Conservation (phyloP, 768 basidiomycete species). For the Pisolithus sp. region DNA sequence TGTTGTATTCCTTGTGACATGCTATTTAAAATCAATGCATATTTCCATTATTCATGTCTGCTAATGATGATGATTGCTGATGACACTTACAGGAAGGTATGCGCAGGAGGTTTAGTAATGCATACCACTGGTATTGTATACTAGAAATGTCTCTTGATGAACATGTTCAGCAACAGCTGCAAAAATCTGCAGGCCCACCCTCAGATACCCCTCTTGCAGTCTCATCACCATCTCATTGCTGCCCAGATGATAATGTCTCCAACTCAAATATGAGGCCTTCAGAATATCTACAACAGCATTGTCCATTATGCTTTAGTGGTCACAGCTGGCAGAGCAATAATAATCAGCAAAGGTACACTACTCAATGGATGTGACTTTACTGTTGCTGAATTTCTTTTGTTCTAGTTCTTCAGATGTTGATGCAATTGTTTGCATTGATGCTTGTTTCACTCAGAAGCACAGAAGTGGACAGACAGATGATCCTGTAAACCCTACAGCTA, state of each 20-base stretch:
- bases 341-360: constrained; percentile 1
- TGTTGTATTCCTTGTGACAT: too few species aligned
- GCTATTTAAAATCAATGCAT: too few species aligned
- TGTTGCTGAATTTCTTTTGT: neutral
- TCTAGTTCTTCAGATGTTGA: constrained; percentile 13
- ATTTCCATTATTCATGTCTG: too few species aligned
- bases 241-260: too few species aligned
- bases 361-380: neutral
- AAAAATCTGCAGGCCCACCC: neutral
- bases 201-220: neutral
- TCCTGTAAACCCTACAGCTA: constrained; percentile 10
- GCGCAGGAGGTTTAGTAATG: constrained; percentile 17
- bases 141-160: constrained; percentile 9
- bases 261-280: constrained; percentile 2
- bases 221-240: neutral
- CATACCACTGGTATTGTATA: constrained; percentile 22
- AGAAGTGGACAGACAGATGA: constrained; percentile 7
- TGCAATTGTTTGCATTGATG: constrained; percentile 28
- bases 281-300: constrained; percentile 16
- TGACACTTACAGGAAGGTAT: constrained; percentile 17
- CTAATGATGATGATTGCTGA: neutral
- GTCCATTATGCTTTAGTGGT: constrained; percentile 24
- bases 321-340: neutral
- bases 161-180: constrained; percentile 1
- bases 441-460: constrained; percentile 30